Percentiles rank a stretch among this genome's conserved stretches.
phyloP scores from a whole-genome alignment of 768 basidiomycete species.

The Aureoboletus auriporus region DNA sequence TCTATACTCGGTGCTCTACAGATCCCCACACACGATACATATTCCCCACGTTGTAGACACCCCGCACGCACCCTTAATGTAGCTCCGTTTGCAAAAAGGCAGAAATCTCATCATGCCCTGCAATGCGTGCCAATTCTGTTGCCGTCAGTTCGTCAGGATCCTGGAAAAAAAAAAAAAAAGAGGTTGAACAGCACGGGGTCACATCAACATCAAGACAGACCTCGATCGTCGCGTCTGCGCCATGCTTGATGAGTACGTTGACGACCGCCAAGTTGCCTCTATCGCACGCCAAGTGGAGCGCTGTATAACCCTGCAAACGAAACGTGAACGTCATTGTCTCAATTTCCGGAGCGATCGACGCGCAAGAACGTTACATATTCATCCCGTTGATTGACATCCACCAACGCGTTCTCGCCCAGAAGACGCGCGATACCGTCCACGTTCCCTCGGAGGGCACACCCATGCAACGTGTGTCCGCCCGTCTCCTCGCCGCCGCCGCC shows the following conservation, averaged over 20 bases:
- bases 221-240: constrained; percentile 63
- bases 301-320: constrained; percentile 70
- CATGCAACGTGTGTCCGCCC: constrained; percentile 49
- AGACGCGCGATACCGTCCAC: constrained; percentile 40
- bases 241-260: constrained; percentile 52
- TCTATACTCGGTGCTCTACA: background rate
- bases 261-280: constrained; percentile 63
- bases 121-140: constrained; percentile 53
- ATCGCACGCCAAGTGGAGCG: constrained; percentile 84
- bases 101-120: constrained; percentile 54
- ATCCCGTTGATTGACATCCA: constrained; percentile 59
- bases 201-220: constrained; percentile 33
- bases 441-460: constrained; percentile 58
- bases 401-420: constrained; percentile 37
- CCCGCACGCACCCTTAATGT: constrained; percentile 15
- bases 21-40: background rate
- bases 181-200: constrained; percentile 2
- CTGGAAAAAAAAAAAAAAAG: too few relatives aligned
- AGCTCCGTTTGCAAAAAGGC: constrained; percentile 18
- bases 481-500: constrained; percentile 38
- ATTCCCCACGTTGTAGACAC: constrained; percentile 7
- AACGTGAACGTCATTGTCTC: constrained; percentile 1
- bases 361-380: constrained; percentile 54
- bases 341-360: background rate
- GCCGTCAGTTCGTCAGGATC: constrained; percentile 65